Evolutionary conservation across 345 rosid genomes (phyloP).

Genomic region (Acer campestre): DNA sequence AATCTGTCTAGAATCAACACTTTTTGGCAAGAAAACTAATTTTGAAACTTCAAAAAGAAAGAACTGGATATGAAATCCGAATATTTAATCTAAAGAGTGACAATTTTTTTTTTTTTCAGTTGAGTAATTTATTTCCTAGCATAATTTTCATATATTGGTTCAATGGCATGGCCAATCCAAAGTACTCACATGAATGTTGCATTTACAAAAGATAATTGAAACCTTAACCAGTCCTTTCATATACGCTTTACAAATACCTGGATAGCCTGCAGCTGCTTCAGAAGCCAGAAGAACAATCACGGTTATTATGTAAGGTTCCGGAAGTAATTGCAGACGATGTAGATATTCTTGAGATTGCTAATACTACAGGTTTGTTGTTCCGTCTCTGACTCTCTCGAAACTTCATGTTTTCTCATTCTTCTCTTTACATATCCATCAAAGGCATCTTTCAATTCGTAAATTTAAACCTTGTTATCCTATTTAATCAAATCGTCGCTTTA

Average conservation of each 20-base stretch:
- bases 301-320: conserved; percentile 35
- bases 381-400: too few species aligned
- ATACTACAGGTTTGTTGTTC: background rate
- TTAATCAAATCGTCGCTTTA: too few species aligned
- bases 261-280: conserved; percentile 32
- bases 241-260: conserved; percentile 26
- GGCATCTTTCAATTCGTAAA: background rate
- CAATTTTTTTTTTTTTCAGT: background rate
- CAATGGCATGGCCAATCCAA: background rate
- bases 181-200: background rate
- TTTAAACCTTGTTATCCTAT: background rate
- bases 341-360: background rate
- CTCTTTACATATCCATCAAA: too few species aligned
- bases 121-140: background rate
- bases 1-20: background rate
- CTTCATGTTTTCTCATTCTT: too few species aligned
- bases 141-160: too few species aligned
- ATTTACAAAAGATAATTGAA: background rate
- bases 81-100: background rate
- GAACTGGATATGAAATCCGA: background rate
- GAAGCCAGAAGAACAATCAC: conserved; percentile 37
- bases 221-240: conserved; percentile 22
- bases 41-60: background rate
- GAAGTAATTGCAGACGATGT: conserved; percentile 35
- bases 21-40: background rate